Evolutionary conservation across 106 monocot genomes (phyloP).

Genomic region (Acorus calamus): DNA sequence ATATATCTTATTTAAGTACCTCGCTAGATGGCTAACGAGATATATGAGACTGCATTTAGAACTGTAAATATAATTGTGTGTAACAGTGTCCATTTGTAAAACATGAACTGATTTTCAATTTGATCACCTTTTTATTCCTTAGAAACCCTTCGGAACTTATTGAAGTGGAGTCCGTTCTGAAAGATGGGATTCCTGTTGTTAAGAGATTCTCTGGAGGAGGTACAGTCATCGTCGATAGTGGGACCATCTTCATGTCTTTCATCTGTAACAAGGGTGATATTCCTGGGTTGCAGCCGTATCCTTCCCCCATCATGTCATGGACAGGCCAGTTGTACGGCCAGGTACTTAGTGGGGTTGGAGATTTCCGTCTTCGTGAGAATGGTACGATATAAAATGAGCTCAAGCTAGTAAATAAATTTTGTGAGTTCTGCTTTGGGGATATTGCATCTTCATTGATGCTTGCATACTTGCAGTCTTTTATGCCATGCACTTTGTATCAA

Average conservation of each 20-base stretch:
- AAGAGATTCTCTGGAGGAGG: constrained; percentile 83
- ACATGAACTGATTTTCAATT: neutral
- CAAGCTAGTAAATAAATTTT: too few species aligned
- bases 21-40: too few species aligned
- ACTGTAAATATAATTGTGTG: too few species aligned
- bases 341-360: constrained; percentile 33
- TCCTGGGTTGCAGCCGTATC: constrained; percentile 69
- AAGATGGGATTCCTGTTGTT: constrained; percentile 65
- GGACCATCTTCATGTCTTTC: constrained; percentile 64
- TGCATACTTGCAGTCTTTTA: too few species aligned
- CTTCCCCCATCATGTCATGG: constrained; percentile 85
- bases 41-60: too few species aligned
- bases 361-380: constrained; percentile 81
- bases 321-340: constrained; percentile 48
- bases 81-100: neutral
- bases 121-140: neutral
- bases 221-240: constrained; percentile 85
- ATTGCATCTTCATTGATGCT: too few species aligned
- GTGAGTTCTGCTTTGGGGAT: too few species aligned
- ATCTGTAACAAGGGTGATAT: constrained; percentile 83
- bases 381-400: constrained; percentile 19
- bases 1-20: too few species aligned
- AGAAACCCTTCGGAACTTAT: constrained; percentile 71
- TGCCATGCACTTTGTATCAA: too few species aligned
- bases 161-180: constrained; percentile 45